Base-by-base conservation (phyloP, 306 rosid species). In the Rosa rugosa region DNA sequence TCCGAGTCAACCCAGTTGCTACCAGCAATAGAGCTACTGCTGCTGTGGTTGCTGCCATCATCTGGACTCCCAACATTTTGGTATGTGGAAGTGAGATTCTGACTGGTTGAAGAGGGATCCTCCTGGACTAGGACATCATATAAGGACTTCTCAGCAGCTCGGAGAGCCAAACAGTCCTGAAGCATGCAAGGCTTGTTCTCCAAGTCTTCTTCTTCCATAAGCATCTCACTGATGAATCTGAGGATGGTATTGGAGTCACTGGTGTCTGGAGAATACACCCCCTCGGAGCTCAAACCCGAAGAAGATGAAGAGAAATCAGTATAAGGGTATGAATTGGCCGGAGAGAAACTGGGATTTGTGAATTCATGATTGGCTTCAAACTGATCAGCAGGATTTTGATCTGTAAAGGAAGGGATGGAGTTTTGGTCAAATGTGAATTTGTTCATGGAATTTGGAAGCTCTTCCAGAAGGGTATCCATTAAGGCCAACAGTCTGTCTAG, bases 111-210 rank as follows among this genome's bases (percentile, higher is more conserved):
- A 31, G 82, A 40, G 44, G 91, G 87, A 64, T 84, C 73, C 4
- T 75, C 72, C 71, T 86, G 82, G 8, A 83, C 89, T 46, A 94
- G 88, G 62, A 62, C 95, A 49, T 94, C 97, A 59, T 87, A 86
- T 68, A 94, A 88, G 2, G 97, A 94, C 54, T 91, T 92, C 77
- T 94, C 99, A 45, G 97, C 90, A 38, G 97, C 88, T 50, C 86
- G 97, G 82, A 94, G 99, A 25, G 86, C 87, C 79, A 92, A 81
- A 66, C 93, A 88, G 36, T 91, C 88, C 74, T 88, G 89, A 84
- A 94, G 71, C 97, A 92, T 92, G 76, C 97, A 92, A 64, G 99
- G 97, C 77, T 84, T 83, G 4, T 49, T 38, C 79, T 84, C 88
- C 81, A 92, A 73, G 65, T 90, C 91, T 38, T 88, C 92, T 72